Percentiles rank a stretch among this genome's conserved stretches.
These are phyloP conservation scores for Thielaviopsis cerberus DNA, from an alignment of 2,329 filamentous ascomycete species.

Conservation along the genomic window DNA sequence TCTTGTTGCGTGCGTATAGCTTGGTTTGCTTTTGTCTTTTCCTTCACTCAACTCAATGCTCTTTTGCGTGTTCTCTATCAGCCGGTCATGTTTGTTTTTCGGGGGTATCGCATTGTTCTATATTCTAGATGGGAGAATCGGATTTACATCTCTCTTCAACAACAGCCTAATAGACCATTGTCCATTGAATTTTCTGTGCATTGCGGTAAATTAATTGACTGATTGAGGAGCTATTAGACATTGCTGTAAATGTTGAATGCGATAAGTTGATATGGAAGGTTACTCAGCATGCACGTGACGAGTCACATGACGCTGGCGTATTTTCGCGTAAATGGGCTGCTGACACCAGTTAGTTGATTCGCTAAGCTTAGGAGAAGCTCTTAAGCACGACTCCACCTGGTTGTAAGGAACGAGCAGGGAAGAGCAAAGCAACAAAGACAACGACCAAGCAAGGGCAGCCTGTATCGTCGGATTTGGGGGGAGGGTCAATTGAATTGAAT, in stretches of 20 bases:
- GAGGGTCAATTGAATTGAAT: too few species aligned
- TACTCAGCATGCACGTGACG: not conserved
- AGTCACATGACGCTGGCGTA: not conserved
- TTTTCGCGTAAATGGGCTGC: not conserved
- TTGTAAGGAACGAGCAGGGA: not conserved
- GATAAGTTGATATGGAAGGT: too few species aligned
- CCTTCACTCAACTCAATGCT: not conserved
- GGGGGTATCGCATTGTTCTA: too few species aligned
- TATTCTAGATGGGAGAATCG: too few species aligned
- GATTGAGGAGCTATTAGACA: too few species aligned
- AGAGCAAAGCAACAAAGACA: too few species aligned
- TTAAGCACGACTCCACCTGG: not conserved
- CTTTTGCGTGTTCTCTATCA: not conserved
- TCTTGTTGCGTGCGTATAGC: not conserved
- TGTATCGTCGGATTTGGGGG: too few species aligned
- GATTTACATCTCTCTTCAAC: not conserved
- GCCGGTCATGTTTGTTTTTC: too few species aligned
- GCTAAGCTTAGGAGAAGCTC: not conserved
- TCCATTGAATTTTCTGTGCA: not conserved
- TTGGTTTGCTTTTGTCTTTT: not conserved
- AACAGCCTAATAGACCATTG: not conserved
- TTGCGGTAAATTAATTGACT: not conserved
- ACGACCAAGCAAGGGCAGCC: too few species aligned
- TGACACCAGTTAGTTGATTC: not conserved
- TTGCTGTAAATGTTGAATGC: too few species aligned